phyloP scores from a whole-genome alignment of 768 basidiomycete species.

The Pleurotus sapidus region DNA sequence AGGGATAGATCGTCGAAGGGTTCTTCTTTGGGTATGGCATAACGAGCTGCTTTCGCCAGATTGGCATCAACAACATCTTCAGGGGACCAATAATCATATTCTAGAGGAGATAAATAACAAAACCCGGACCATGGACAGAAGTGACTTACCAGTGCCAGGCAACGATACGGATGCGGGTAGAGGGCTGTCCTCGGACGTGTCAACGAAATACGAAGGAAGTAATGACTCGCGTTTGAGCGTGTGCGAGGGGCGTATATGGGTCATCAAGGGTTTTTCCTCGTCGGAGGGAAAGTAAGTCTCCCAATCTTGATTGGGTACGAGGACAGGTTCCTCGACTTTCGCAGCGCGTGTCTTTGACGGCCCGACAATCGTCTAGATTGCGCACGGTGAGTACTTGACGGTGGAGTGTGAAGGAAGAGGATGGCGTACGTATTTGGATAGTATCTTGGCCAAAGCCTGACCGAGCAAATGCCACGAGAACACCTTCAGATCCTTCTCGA shows the following conservation, averaged over 20 bases:
- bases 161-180: no score
- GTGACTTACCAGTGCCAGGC: no score
- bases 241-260: neutral
- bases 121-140: neutral
- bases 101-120: neutral
- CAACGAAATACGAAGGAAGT: neutral
- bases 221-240: neutral
- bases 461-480: slow-evolving; percentile 74
- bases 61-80: neutral
- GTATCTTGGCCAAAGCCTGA: slow-evolving; percentile 73
- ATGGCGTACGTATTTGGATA: slow-evolving; percentile 76
- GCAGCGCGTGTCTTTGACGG: neutral
- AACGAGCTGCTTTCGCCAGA: neutral
- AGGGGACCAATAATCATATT: neutral
- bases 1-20: neutral
- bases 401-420: neutral
- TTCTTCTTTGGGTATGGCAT: neutral
- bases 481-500: slow-evolving; percentile 95
- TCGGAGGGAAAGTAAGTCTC: neutral
- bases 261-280: neutral
- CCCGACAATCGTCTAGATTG: neutral
- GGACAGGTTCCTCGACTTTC: neutral
- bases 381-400: neutral
- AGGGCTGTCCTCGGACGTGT: neutral
- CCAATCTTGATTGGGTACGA: neutral